Evolutionary conservation across 257 asterid species (phyloP), one percentile per base, ranked within the genome.

Genomic region (Osmanthus fragrans): DNA sequence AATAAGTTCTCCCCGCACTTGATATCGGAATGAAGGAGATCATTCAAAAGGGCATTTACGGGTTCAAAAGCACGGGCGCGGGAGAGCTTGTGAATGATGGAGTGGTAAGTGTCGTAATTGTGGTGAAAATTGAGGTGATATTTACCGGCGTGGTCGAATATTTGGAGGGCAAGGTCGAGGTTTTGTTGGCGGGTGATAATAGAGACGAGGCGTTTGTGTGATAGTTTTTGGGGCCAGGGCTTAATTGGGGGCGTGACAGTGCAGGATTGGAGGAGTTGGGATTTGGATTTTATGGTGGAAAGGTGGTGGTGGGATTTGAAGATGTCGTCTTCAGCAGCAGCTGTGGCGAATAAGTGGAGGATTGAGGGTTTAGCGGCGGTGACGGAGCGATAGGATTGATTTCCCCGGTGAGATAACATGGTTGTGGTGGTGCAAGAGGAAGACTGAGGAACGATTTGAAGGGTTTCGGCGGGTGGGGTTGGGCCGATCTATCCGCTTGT

Each of bases 171-270:
- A 2, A 92, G 91, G 66, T 89, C 96, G 66, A 90, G 83, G 78
- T 91, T 89, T 60, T 87, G 96, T 83, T 92, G 97, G 72, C 80
- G 76, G 79, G 87, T 80, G 84, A 91, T 76, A 63, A 93, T 81
- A 73, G 92, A 77, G 85, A 87, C 77, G 27, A 93, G 93, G 76
- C 86, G 88, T 71, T 91, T 91, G 40, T 85, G 87, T 79, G 90
- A 83, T 73, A 91, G 97, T 9, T 77, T 79, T 63, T 79, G 88
- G 27, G 98, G 99, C 98, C 99, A 95, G 54, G 98, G 96, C 74
- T 91, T 88, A 85, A 95, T 86, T 34, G 98, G 98, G 21, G 99
- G 97, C 4, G 96, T 89, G 74, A 93, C 92, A 9, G 87, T 77
- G 94, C 84, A 89, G 73, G 90, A 85, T 1, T 80, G 74, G 54